These are phyloP conservation scores for Boletus reticuloceps DNA, from an alignment of 768 basidiomycete genomes.

Conservation along the genomic window DNA sequence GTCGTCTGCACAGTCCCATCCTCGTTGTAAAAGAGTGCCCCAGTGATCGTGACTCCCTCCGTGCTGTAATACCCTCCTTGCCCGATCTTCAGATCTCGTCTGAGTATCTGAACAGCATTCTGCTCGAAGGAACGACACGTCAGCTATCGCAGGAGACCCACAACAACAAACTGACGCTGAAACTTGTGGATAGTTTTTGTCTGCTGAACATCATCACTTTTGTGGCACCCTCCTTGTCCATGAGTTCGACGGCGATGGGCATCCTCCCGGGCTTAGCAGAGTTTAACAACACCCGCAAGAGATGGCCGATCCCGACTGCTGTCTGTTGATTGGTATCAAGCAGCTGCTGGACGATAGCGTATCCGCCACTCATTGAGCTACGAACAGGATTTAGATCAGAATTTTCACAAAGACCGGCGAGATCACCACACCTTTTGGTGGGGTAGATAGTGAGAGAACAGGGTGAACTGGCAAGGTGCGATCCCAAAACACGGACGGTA, in stretches of 20 bases:
- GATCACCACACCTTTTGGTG: background rate
- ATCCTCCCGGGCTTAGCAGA: background rate
- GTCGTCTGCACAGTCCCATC: background rate
- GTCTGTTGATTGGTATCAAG: background rate
- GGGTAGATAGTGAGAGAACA: slow-evolving; percentile 19
- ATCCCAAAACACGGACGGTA: background rate
- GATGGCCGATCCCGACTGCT: slow-evolving; percentile 38
- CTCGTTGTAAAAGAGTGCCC: slow-evolving; percentile 6
- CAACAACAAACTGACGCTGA: background rate
- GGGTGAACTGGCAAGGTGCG: background rate
- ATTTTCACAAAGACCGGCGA: background rate
- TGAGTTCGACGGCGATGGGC: slow-evolving; percentile 5
- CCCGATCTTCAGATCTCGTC: background rate
- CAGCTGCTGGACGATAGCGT: slow-evolving; percentile 4
- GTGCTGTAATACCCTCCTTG: background rate
- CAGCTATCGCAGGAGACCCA: background rate
- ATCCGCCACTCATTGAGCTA: slow-evolving; percentile 7
- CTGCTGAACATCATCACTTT: slow-evolving; percentile 11
- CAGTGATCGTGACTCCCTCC: background rate
- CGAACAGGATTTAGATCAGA: background rate
- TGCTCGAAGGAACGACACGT: background rate
- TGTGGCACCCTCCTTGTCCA: background rate
- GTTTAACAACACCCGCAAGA: slow-evolving; percentile 50
- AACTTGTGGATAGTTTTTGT: background rate
- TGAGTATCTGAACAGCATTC: background rate